phyloP scores from a whole-genome alignment of 1,139 yeast genomes.

The Candida freyschussii region DNA sequence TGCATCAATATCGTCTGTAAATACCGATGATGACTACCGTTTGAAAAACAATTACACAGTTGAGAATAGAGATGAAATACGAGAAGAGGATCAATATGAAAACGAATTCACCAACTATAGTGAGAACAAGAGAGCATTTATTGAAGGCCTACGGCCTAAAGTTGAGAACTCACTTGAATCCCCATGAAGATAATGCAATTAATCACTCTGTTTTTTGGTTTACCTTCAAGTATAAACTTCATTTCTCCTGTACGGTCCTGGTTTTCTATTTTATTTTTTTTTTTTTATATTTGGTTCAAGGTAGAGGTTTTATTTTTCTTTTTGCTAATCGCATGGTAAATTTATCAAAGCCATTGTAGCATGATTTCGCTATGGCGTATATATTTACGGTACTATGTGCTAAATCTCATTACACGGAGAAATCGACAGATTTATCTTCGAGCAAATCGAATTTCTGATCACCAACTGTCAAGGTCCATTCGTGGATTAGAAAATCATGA shows the following conservation, averaged over 20 bases:
- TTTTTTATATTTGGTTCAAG: no score
- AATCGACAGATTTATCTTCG: constrained; percentile 43
- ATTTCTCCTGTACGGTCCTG: no score
- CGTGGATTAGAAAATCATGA: constrained; percentile 55
- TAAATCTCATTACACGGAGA: constrained; percentile 16
- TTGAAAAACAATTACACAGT: constrained; percentile 32
- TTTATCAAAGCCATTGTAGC: no score
- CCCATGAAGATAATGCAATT: no score
- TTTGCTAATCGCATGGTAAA: no score
- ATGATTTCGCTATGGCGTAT: not conserved
- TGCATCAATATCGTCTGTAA: constrained; percentile 11
- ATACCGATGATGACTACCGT: constrained; percentile 23
- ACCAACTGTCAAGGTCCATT: constrained; percentile 49
- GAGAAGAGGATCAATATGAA: constrained; percentile 38
- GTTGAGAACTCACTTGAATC: no score
- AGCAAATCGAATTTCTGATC: constrained; percentile 46
- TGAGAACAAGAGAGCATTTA: constrained; percentile 34
- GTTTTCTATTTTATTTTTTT: no score
- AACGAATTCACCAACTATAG: constrained; percentile 37
- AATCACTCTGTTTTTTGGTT: no score
- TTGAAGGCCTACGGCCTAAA: constrained; percentile 35
- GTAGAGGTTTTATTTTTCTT: no score
- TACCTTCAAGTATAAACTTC: no score
- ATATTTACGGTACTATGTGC: constrained; percentile 2
- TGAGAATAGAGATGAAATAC: constrained; percentile 29